Conservation (phyloP, 176 grass and related monocot species). For the Guadua angustifolia region DNA sequence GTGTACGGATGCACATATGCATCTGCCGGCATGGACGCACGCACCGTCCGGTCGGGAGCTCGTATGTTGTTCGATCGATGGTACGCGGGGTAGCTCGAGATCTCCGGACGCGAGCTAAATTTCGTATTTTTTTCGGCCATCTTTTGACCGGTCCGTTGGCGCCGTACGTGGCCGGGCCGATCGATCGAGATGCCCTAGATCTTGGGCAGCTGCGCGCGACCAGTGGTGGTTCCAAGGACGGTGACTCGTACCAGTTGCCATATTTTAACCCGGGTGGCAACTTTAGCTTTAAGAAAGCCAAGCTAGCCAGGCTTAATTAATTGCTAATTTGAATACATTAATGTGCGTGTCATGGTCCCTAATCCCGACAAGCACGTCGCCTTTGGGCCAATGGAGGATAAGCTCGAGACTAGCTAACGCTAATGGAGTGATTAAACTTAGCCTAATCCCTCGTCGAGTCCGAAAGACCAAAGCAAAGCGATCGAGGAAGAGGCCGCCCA, state of each 20-base stretch:
- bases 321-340: slow-evolving; percentile 56
- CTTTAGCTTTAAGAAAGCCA: slow-evolving; percentile 88
- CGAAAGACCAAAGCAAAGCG: slow-evolving; percentile 38
- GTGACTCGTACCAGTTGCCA: slow-evolving; percentile 63
- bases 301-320: slow-evolving; percentile 42
- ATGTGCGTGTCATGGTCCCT: slow-evolving; percentile 62
- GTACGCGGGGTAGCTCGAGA: slow-evolving; percentile 38
- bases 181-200: slow-evolving; percentile 56
- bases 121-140: slow-evolving; percentile 35
- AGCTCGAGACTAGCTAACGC: slow-evolving; percentile 47
- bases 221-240: slow-evolving; percentile 63
- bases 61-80: not conserved
- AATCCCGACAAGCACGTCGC: slow-evolving; percentile 79
- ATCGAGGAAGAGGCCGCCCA: not conserved
- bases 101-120: slow-evolving; percentile 34
- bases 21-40: slow-evolving; percentile 4
- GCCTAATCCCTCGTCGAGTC: slow-evolving; percentile 60
- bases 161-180: slow-evolving; percentile 41
- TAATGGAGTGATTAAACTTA: slow-evolving; percentile 67
- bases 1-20: not conserved
- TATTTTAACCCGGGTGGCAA: slow-evolving; percentile 55
- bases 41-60: not conserved
- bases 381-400: slow-evolving; percentile 64
- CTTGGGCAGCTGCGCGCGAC: slow-evolving; percentile 47
- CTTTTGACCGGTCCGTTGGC: slow-evolving; percentile 35